phyloP scores from a whole-genome alignment of 2,329 filamentous ascomycete genomes.

The Pseudogymnoascus verrucosus region DNA sequence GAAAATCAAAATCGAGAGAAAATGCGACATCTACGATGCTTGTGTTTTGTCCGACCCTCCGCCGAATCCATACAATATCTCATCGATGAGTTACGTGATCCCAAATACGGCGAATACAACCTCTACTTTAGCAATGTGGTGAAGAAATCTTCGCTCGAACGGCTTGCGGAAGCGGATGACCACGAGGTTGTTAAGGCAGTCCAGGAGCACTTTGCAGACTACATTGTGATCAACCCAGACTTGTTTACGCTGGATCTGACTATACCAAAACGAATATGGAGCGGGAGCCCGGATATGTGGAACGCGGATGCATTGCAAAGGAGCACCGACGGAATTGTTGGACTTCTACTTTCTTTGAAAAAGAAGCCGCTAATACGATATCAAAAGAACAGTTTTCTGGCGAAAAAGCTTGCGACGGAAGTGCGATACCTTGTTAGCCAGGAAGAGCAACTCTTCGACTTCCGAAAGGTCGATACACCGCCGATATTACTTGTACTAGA shows the following conservation, averaged over 20 bases:
- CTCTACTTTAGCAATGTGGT: constrained; percentile 97
- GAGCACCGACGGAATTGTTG: constrained; percentile 78
- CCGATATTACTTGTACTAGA: constrained; percentile 88
- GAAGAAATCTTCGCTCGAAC: constrained; percentile 90
- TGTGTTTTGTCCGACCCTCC: constrained; percentile 89
- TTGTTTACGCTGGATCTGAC: constrained; percentile 73
- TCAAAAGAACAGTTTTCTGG: constrained; percentile 79
- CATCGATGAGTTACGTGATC: constrained; percentile 91
- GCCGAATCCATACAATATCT: constrained; percentile 86
- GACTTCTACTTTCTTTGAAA: constrained; percentile 78
- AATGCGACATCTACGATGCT: constrained; percentile 91
- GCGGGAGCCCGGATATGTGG: constrained; percentile 75
- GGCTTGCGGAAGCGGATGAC: constrained; percentile 91
- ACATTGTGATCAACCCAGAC: constrained; percentile 89
- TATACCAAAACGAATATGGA: constrained; percentile 72
- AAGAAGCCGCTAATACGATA: constrained; percentile 95
- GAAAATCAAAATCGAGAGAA: constrained; percentile 88
- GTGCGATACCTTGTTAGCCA: constrained; percentile 89
- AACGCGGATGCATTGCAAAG: constrained; percentile 81
- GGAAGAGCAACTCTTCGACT: constrained; percentile 94
- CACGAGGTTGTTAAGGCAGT: constrained; percentile 93
- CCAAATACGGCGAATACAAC: constrained; percentile 95
- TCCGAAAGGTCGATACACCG: constrained; percentile 87
- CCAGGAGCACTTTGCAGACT: constrained; percentile 96
- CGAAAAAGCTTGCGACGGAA: constrained; percentile 90